phyloP scores from a whole-genome alignment of 139 green algal species.

The Chlamydomonas schloesseri region DNA sequence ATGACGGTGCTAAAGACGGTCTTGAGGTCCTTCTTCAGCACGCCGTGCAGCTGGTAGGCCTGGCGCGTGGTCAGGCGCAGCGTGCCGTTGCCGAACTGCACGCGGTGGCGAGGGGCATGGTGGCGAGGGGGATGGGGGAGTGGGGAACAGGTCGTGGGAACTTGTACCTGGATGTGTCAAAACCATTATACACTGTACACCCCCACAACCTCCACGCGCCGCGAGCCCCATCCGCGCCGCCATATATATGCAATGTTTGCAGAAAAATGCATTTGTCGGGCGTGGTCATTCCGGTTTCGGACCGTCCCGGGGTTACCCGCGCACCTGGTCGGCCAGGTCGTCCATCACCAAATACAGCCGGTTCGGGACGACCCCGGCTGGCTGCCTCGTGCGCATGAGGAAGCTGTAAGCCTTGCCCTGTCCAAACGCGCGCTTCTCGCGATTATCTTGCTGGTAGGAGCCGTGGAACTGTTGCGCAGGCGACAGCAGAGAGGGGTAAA shows the following conservation, averaged over 20 bases:
- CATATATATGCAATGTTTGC: too few species aligned
- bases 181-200: too few species aligned
- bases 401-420: conserved; percentile 98
- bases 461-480: too few species aligned
- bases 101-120: too few species aligned
- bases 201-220: too few species aligned
- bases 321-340: conserved; percentile 94
- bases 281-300: too few species aligned
- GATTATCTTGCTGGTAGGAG: conserved; percentile 97
- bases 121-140: too few species aligned
- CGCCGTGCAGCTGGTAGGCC: conserved; percentile 97
- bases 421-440: conserved; percentile 94
- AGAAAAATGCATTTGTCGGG: too few species aligned
- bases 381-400: conserved; percentile 99
- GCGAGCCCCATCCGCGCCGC: too few species aligned
- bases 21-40: conserved; percentile 99
- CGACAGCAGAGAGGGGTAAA: too few species aligned
- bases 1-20: conserved; percentile 97
- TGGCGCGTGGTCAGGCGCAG: conserved; percentile 98
- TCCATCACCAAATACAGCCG: conserved; percentile 99
- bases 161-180: too few species aligned
- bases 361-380: conserved; percentile 92
- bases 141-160: not conserved
- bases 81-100: conserved; percentile 97
- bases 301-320: too few species aligned